Base-by-base conservation (phyloP, 2,329 filamentous ascomycete genomes). In the Penicillium glabrum region DNA sequence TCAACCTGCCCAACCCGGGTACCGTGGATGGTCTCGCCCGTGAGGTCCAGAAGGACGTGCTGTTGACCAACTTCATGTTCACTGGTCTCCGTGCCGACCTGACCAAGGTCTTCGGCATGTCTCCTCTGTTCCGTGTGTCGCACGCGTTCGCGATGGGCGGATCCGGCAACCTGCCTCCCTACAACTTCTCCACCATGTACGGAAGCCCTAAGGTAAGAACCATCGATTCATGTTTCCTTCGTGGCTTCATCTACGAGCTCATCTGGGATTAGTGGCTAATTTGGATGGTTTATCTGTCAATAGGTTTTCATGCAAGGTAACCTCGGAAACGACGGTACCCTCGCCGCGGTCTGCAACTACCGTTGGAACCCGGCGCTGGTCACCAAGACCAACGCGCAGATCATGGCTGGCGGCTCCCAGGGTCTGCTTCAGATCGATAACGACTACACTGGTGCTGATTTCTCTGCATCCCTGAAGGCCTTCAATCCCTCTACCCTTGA, bases 41-140 rank as follows among this genome's bases (percentile, higher is more conserved):
- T 75, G 95, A 99, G 82, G 92, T 97, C 61, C 89, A 96, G 81
- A 92, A 93, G 79, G 93, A 97, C 84, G 93, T 97, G 68, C 89
- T 98, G 75, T 86, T 97, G 71, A 95, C 89, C 80, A 96, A 97
- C 82, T 90, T 91, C 77, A 96, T 95, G 87, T 98, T 99, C 82
- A 90, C 91, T 45, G 95, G 95, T 70, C 85, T 99, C 76, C 90
- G 93, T 74, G 96, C 93, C 75, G 95, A 99, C 78, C 82, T 98
- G 74, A 97, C 92, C 74, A 98, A 97, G 83, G 88, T 91, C 73
- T 96, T 98, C 80, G 95, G 92, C 83, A 86, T 96, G 75, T 86
- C 88, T 56, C 95, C 95, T 57, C 82, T 98, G 66, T 99, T 99
- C 83, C 93, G 98, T 79, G 90, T 97, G 68, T 97, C 93, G 64